Base-by-base conservation (phyloP, 2,329 filamentous ascomycete genomes). In the Neonectria magnoliae region DNA sequence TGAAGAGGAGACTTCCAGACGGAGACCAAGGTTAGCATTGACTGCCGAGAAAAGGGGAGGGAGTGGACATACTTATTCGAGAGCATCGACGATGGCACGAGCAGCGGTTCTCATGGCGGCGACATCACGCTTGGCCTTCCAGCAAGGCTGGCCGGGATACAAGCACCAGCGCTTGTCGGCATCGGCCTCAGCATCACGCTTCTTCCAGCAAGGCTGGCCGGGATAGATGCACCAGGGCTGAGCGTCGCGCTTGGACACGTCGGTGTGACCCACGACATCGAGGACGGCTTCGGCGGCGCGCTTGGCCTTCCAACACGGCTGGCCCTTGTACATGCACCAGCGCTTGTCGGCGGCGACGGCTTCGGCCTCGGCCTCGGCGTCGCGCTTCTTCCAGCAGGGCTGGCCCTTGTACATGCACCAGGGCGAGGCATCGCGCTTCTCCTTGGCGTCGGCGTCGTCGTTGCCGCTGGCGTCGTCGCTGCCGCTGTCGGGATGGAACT, bases 231-330 rank as follows among this genome's bases (percentile, higher is more conserved):
- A 77, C 71, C 72, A 75, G 25, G 60, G 69, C 55, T 71, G 52
- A 4, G 69, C 65, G 54, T 76, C 71, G 65, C 77, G 73, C 64
- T 76, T 75, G 71, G 79, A 77, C 65, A 80, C 57, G 2, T 69
- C 67, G 2, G 65, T 67, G 2, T 66, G 65, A 11, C 64, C 65
- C 27, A 77, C 64, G 62, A 76, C 76, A 16, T 75, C 66, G 33
- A 73, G 66, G 22, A 73, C 73, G 14, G 75, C 68, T 53, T 71
- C 72, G 57, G 71, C 69, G 16, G 71, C 68, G 52, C 77, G 78
- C 63, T 74, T 74, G 68, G 76, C 77, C 73, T 77, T 80, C 79
- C 77, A 79, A 79, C 79, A 81, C 7, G 74, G 64, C 67, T 77
- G 69, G 18, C 79, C 79, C 27, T 65, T 66, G 53, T 69, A 65